These are phyloP conservation scores for Curvularia eragrostidis DNA, from an alignment of 2,329 filamentous ascomycete genomes.

Conservation along the genomic window DNA sequence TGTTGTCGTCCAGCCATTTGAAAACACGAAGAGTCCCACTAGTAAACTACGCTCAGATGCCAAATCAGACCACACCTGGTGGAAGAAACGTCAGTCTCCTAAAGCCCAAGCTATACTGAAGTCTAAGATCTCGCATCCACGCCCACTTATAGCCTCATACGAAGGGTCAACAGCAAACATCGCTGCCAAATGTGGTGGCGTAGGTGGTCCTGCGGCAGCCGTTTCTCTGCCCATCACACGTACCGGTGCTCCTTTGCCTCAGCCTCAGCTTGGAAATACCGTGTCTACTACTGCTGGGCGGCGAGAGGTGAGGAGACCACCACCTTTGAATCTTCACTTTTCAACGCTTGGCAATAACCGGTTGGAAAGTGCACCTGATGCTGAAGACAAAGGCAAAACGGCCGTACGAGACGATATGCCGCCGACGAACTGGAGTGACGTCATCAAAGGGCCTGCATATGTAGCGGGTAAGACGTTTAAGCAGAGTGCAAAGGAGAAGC, in stretches of 20 bases:
- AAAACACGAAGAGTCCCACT: not conserved
- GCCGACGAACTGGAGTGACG: constrained; percentile 20
- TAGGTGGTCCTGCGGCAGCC: constrained; percentile 24
- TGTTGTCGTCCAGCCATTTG: not conserved
- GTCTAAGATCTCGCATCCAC: constrained; percentile 31
- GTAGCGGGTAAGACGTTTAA: constrained; percentile 6
- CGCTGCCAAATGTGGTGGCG: constrained; percentile 20
- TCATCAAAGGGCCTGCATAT: constrained; percentile 11
- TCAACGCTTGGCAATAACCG: not conserved
- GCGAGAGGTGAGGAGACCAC: not conserved
- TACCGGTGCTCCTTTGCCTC: constrained; percentile 1
- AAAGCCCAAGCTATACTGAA: constrained; percentile 23
- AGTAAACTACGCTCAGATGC: not conserved
- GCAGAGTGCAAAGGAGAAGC: constrained; percentile 3
- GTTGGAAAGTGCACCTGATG: not conserved
- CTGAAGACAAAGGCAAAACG: constrained; percentile 1
- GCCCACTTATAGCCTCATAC: constrained; percentile 19
- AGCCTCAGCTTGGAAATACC: not conserved
- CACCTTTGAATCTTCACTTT: not conserved
- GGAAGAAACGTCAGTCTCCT: constrained; percentile 11
- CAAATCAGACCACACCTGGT: constrained; percentile 4
- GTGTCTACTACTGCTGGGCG: not conserved
- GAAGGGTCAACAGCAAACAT: constrained; percentile 19
- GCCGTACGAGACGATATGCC: not conserved
- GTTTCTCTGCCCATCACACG: constrained; percentile 9